phyloP scores from a whole-genome alignment of 2,329 filamentous ascomycete genomes.

The Aspergillus eucalypticola region DNA sequence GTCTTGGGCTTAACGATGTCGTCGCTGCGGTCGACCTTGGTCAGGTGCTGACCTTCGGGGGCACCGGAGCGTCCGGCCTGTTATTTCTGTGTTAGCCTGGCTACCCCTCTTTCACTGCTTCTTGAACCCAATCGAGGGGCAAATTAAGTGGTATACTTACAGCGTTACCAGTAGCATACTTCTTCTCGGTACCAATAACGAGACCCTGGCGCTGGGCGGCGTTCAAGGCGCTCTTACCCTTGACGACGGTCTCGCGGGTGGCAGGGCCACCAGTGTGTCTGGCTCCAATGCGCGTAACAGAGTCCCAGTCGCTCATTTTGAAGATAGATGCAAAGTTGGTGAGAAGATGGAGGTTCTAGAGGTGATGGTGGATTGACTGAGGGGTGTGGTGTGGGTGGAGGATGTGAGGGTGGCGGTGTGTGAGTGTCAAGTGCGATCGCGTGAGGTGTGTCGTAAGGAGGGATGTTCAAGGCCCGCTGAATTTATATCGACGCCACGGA shows the following conservation, averaged over 20 bases:
- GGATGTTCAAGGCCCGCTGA: conserved; percentile 26
- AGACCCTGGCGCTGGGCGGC: conserved; percentile 80
- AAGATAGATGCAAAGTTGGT: conserved; percentile 5
- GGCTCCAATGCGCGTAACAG: conserved; percentile 89
- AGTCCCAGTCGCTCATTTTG: conserved; percentile 79
- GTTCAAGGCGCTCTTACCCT: conserved; percentile 81
- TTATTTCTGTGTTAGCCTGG: conserved; percentile 15
- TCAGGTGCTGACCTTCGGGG: conserved; percentile 87
- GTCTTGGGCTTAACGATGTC: conserved; percentile 98
- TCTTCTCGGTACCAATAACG: conserved; percentile 88
- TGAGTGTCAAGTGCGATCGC: conserved; percentile 26
- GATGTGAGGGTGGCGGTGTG: conserved; percentile 16
- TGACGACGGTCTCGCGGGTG: conserved; percentile 82
- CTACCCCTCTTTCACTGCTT: neutral
- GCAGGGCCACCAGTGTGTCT: conserved; percentile 68
- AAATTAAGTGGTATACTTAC: conserved; percentile 55
- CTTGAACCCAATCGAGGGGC: neutral
- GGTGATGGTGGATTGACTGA: neutral
- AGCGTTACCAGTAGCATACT: conserved; percentile 73
- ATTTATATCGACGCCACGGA: conserved; percentile 43
- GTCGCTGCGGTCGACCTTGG: conserved; percentile 95
- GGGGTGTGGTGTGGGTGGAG: conserved; percentile 6
- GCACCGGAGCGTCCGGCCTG: conserved; percentile 50
- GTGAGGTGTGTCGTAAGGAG: conserved; percentile 28
- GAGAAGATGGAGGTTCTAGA: neutral